Percentiles rank a stretch among this genome's conserved stretches.
phyloP scores from a whole-genome alignment of 495 filamentous ascomycete species.

The Friedmanniomyces endolithicus region DNA sequence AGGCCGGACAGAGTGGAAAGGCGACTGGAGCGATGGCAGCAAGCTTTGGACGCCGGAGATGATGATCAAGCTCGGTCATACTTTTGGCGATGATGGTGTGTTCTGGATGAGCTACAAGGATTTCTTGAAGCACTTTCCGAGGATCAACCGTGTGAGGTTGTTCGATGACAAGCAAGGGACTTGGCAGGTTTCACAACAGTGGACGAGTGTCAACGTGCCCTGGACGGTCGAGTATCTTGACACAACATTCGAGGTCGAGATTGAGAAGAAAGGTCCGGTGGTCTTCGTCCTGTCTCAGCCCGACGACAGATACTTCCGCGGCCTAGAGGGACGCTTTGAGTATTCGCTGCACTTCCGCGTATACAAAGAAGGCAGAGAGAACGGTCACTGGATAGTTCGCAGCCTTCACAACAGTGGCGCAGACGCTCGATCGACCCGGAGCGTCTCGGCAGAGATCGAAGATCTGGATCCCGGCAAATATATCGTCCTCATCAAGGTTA shows the following conservation, averaged over 20 bases:
- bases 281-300: slow-evolving; percentile 77
- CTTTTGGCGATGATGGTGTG: slow-evolving; percentile 78
- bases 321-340: slow-evolving; percentile 67
- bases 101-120: slow-evolving; percentile 71
- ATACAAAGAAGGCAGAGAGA: slow-evolving; percentile 59
- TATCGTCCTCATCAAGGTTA: slow-evolving; percentile 64
- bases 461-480: slow-evolving; percentile 74
- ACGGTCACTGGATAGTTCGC: slow-evolving; percentile 68
- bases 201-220: slow-evolving; percentile 73
- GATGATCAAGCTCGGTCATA: slow-evolving; percentile 26
- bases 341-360: slow-evolving; percentile 73
- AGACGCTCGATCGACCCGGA: slow-evolving; percentile 36
- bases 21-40: slow-evolving; percentile 53
- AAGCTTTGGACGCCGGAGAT: slow-evolving; percentile 87
- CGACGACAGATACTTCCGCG: slow-evolving; percentile 74
- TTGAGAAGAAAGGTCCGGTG: slow-evolving; percentile 53
- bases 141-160: slow-evolving; percentile 77
- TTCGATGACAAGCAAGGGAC: slow-evolving; percentile 47
- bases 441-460: slow-evolving; percentile 63
- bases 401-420: slow-evolving; percentile 56
- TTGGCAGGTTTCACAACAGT: slow-evolving; percentile 73
- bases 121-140: slow-evolving; percentile 67
- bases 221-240: slow-evolving; percentile 78
- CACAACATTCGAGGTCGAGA: slow-evolving; percentile 63
- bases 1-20: slow-evolving; percentile 60